Base-by-base conservation (phyloP, 208 protist genomes). In the Leptomonas pyrrhocoris region DNA sequence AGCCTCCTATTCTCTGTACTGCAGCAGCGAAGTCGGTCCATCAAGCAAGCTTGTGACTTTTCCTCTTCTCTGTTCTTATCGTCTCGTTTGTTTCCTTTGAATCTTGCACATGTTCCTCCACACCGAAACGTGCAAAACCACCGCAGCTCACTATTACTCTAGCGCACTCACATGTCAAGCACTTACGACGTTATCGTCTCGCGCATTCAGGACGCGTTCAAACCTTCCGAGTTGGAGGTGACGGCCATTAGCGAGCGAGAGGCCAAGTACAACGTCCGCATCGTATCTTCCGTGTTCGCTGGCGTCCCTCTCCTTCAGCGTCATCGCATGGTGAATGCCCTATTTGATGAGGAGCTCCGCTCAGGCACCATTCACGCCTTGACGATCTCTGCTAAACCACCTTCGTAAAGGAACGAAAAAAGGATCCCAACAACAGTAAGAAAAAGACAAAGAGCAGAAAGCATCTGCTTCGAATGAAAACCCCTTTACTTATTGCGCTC, bases 341-440 rank as follows among this genome's bases (percentile, higher is more conserved):
- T 94, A 34, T 94, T 94, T 64, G 79, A 85, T 40, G 75, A 90
- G 36, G 84, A 92, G 64, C 74, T 94, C 2, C 68, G 85, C 1
- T 86, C 81, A 2, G 86, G 86, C n/a, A 66, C 60, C 7, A 92
- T 94, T 66, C 89, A 94, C 62, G 89, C 89, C 27, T 54, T 94
- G 36, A 83, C 74, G 30, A 94, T 94, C 28, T 77, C 67, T 15
- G 87, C 87, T 25, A 84, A 84, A 28, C 78, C 81, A 40, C 77
- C 78, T 31, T 30, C 67, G 21, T 74, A 71, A 74, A 18, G 40
- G 25, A 46, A 61, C 9, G 8, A 3, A 28, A 60, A 30, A 46
- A 34, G 11, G 9, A n/a, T n/a, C n/a, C n/a, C n/a, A n/a, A n/a
- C n/a, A n/a, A n/a, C n/a, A 30, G 49, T 25, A 54, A 23, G 12